Percentiles rank a stretch among this genome's conserved stretches.
Conservation (phyloP, 2,329 filamentous ascomycete genomes). For the Nakataea oryzae region DNA sequence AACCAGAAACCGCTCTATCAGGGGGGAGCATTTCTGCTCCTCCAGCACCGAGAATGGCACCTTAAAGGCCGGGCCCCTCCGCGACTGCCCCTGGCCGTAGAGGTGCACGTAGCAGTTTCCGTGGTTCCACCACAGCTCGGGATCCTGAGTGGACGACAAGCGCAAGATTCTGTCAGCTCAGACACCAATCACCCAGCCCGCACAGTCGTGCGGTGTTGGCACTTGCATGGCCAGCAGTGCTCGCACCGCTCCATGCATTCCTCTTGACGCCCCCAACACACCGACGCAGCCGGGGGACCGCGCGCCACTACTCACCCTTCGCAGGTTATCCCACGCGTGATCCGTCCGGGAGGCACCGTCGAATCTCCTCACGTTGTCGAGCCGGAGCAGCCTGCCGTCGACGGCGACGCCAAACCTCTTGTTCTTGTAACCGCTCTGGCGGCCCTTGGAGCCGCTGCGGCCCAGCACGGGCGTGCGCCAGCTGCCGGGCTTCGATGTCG, state of each 20-base stretch:
- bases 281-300: not conserved
- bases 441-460: slow-evolving; percentile 9
- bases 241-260: not conserved
- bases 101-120: slow-evolving; percentile 64
- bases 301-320: slow-evolving; percentile 31
- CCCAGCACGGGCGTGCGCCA: slow-evolving; percentile 9
- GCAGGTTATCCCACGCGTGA: slow-evolving; percentile 34
- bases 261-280: not conserved
- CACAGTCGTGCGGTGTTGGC: not conserved
- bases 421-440: slow-evolving; percentile 6
- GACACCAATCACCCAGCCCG: not conserved
- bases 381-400: slow-evolving; percentile 6
- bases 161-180: not conserved
- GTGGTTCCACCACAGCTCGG: slow-evolving; percentile 57
- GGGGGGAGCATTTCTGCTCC: slow-evolving; percentile 43
- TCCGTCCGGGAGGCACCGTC: slow-evolving; percentile 35
- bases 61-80: slow-evolving; percentile 56
- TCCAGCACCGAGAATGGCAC: slow-evolving; percentile 50
- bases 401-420: slow-evolving; percentile 14
- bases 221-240: not conserved
- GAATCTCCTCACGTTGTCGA: slow-evolving; percentile 30
- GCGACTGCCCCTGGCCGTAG: slow-evolving; percentile 54
- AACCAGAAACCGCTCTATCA: slow-evolving; percentile 43
- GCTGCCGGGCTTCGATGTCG: slow-evolving; percentile 1
- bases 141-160: slow-evolving; percentile 41